These are phyloP conservation scores for Penicillium fimorum DNA, from an alignment of 495 filamentous ascomycete genomes.

Conservation along the genomic window DNA sequence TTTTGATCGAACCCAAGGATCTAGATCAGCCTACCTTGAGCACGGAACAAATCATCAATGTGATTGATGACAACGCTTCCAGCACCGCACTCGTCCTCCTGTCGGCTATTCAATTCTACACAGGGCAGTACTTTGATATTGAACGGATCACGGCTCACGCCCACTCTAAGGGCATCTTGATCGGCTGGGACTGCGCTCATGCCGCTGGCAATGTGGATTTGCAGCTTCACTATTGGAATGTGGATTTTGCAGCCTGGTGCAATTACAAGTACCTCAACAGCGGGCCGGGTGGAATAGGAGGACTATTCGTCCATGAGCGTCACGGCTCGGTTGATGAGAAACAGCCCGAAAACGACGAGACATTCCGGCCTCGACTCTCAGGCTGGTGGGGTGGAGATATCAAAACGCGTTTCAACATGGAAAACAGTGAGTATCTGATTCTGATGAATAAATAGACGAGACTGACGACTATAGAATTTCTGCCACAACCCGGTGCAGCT, in stretches of 20 bases:
- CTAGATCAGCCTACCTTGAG: conserved; percentile 52
- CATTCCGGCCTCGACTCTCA: conserved; percentile 60
- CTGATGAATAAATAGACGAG: not conserved
- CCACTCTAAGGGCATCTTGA: conserved; percentile 68
- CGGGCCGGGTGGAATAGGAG: conserved; percentile 84
- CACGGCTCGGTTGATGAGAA: conserved; percentile 56
- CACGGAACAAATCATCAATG: conserved; percentile 69
- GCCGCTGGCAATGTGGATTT: conserved; percentile 89
- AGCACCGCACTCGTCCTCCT: conserved; percentile 79
- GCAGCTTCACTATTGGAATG: conserved; percentile 84
- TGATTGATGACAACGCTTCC: conserved; percentile 73
- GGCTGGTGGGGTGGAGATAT: conserved; percentile 93
- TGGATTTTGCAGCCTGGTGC: conserved; percentile 97
- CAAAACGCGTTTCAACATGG: conserved; percentile 73
- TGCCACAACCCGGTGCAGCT: conserved; percentile 63
- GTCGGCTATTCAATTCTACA: conserved; percentile 93
- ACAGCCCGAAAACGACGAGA: conserved; percentile 31
- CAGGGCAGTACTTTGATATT: conserved; percentile 88
- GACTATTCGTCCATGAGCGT: conserved; percentile 80
- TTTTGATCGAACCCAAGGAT: conserved; percentile 68
- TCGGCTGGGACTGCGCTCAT: conserved; percentile 96
- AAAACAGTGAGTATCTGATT: conserved; percentile 48
- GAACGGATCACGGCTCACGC: conserved; percentile 78
- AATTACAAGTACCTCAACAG: conserved; percentile 95
- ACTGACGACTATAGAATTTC: conserved; percentile 51